Percentiles rank a stretch among this genome's conserved stretches.
Evolutionary conservation across 768 basidiomycete genomes (phyloP).

Genomic region (Collybia nuda): DNA sequence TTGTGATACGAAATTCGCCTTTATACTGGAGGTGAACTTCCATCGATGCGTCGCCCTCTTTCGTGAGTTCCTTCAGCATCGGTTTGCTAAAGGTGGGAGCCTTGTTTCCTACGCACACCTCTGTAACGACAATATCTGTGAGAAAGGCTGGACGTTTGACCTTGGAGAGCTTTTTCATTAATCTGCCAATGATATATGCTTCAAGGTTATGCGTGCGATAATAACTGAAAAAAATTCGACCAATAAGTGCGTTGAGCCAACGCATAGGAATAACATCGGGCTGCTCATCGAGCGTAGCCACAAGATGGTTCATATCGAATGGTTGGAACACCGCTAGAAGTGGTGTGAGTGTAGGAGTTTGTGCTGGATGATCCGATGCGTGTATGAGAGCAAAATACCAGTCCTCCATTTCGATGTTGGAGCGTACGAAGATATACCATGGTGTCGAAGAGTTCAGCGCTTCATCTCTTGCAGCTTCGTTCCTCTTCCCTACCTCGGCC

Average conservation of each 20-base stretch:
- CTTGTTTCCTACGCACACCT: conserved; percentile 84
- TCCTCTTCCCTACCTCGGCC: conserved; percentile 37
- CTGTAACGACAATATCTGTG: conserved; percentile 80
- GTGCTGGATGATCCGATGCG: conserved; percentile 62
- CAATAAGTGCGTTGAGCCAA: conserved; percentile 94
- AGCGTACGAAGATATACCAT: conserved; percentile 93
- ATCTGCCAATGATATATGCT: conserved; percentile 76
- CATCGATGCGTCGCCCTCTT: conserved; percentile 89
- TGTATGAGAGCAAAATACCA: conserved; percentile 88
- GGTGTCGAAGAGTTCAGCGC: conserved; percentile 55
- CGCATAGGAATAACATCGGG: conserved; percentile 97
- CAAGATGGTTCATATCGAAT: conserved; percentile 79
- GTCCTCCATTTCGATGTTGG: conserved; percentile 93
- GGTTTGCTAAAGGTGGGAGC: conserved; percentile 92
- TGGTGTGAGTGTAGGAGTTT: conserved; percentile 60
- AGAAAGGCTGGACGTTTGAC: conserved; percentile 89
- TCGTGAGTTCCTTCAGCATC: conserved; percentile 96
- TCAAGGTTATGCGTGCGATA: conserved; percentile 86
- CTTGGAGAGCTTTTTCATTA: conserved; percentile 93
- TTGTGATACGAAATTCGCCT: conserved; percentile 86
- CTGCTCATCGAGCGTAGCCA: conserved; percentile 85
- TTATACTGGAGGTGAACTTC: conserved; percentile 85
- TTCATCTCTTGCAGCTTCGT: conserved; percentile 49
- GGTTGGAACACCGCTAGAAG: conserved; percentile 67
- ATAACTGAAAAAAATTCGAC: conserved; percentile 89